Evolutionary conservation across 495 filamentous ascomycete genomes (phyloP), one percentile per base, ranked within the genome.

Genomic region (Penicillium lividum): DNA sequence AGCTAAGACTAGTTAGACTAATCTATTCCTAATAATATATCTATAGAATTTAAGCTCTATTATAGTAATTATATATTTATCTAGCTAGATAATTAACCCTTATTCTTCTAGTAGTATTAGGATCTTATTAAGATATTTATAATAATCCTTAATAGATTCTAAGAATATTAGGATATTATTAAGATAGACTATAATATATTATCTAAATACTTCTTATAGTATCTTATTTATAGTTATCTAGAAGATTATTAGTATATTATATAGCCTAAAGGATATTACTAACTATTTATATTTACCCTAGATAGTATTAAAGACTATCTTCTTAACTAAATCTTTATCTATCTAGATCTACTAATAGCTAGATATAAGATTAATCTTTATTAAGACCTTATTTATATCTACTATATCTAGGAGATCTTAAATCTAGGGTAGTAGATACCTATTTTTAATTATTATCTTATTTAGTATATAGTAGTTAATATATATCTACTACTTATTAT

Each of bases 81-180:
- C 4, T 25, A 47, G 18, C 3, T 27, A 18, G 2, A 15, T 3
- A 7, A 29, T 51, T 51, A 30, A n/a, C 2, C 18, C 30, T 51
- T 30, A 6, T 16, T 51, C 7, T 5, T 11, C n/a, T 33, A 51
- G n/a, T n/a, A 51, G 5, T n/a, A 18, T 33, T 34, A 51, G n/a
- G 15, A 30, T 27, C n/a, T 27, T 4, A 8, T 30, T 18, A 40
- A 52, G n/a, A 52, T 52, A 8, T 40, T 18, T 18, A 28, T 36
- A 52, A 40, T 29, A 7, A 27, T 52, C 5, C 6, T 52, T 4
- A 3, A 22, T 36, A 0, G 3, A 40, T 25, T 52, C 10, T 8
- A 36, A 34, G 9, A 25, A 52, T 25, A 34, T 36, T 40, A 36
- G 18, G 11, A 52, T 52, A 52, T 40, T 28, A 18, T 52, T 40